These are phyloP conservation scores for Waltiozyma sp. DNA, from an alignment of 1,139 yeast species.

Conservation along the genomic window DNA sequence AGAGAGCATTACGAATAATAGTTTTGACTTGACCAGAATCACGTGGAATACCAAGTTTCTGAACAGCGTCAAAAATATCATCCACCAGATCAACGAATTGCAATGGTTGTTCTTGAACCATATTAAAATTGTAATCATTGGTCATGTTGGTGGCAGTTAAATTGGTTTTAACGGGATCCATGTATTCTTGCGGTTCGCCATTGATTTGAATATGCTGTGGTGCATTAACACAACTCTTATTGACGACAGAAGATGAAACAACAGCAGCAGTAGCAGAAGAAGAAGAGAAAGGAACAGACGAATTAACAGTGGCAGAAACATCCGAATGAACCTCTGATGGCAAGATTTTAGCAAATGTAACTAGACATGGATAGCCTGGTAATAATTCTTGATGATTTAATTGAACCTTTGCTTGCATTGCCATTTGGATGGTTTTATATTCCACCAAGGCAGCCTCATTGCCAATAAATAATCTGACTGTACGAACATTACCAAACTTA, in stretches of 20 bases:
- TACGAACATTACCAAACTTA: slow-evolving; percentile 43
- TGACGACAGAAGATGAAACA: slow-evolving; percentile 1
- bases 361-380: slow-evolving; percentile 57
- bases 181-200: not conserved
- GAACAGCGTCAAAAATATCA: slow-evolving; percentile 17
- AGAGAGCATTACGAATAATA: slow-evolving; percentile 27
- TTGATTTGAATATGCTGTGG: slow-evolving; percentile 11
- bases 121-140: slow-evolving; percentile 5
- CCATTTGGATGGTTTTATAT: slow-evolving; percentile 59
- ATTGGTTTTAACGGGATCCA: slow-evolving; percentile 6
- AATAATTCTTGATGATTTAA: slow-evolving; percentile 75
- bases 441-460: slow-evolving; percentile 60
- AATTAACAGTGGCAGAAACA: not conserved
- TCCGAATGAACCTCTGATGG: slow-evolving; percentile 21
- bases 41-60: slow-evolving; percentile 22
- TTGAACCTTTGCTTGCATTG: slow-evolving; percentile 65
- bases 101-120: slow-evolving; percentile 5
- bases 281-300: not conserved
- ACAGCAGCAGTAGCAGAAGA: not conserved
- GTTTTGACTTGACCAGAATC: slow-evolving; percentile 20
- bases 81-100: slow-evolving; percentile 11
- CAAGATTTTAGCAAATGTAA: slow-evolving; percentile 56
- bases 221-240: not conserved
- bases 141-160: not conserved
- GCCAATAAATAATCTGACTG: slow-evolving; percentile 47